Evolutionary conservation across 106 monocot genomes (phyloP).

Genomic region (Dendrobium chrysotoxum): DNA sequence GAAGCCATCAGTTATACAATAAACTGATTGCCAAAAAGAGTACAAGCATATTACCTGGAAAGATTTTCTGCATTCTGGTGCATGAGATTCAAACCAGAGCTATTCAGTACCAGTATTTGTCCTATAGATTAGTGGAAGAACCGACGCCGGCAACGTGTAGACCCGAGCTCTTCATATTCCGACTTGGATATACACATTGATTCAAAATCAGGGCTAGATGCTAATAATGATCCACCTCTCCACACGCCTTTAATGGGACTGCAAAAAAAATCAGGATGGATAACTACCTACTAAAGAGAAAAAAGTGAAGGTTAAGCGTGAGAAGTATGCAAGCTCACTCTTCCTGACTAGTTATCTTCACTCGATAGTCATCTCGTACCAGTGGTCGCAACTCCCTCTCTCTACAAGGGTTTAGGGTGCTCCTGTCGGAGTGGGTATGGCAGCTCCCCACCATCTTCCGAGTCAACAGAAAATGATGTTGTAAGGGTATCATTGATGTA

Average conservation of each 20-base stretch:
- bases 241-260: constrained; percentile 89
- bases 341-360: constrained; percentile 81
- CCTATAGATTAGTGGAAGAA: constrained; percentile 58
- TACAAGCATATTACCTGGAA: background rate
- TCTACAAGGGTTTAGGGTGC: too few relatives aligned
- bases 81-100: background rate
- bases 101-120: background rate
- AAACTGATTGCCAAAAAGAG: background rate
- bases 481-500: too few relatives aligned
- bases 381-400: constrained; percentile 84
- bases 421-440: too few relatives aligned
- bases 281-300: background rate
- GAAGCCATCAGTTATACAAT: too few relatives aligned
- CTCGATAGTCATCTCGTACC: constrained; percentile 54
- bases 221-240: constrained; percentile 92
- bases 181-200: constrained; percentile 86
- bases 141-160: constrained; percentile 62
- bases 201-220: constrained; percentile 93
- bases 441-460: too few relatives aligned
- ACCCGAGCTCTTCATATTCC: constrained; percentile 93
- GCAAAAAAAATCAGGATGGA: background rate
- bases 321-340: constrained; percentile 24
- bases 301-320: too few relatives aligned
- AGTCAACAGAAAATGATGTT: too few relatives aligned
- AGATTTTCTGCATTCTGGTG: background rate